Conservation (phyloP, 2,329 filamentous ascomycete species). For the Sporothrix inflata region DNA sequence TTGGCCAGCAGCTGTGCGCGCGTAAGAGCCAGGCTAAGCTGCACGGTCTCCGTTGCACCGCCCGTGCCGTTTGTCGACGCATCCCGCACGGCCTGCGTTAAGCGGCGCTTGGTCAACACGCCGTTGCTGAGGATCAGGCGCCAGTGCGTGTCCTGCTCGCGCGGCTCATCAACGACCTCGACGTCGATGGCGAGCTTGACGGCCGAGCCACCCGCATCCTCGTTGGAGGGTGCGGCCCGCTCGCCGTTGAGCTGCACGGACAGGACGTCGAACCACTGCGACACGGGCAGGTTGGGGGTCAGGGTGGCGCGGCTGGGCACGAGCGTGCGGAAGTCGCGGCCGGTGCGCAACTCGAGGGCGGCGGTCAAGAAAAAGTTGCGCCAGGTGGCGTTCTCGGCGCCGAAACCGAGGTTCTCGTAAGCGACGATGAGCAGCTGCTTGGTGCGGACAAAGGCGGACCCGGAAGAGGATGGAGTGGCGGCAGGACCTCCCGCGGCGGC, state of each 20-base stretch:
- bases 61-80: neutral
- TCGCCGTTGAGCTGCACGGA: slow-evolving; percentile 19
- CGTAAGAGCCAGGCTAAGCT: neutral
- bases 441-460: neutral
- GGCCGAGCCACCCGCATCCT: neutral
- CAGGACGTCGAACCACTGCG: slow-evolving; percentile 21
- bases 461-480: neutral
- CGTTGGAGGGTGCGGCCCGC: neutral
- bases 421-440: slow-evolving; percentile 25
- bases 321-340: slow-evolving; percentile 15
- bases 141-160: slow-evolving; percentile 4
- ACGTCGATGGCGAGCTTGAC: slow-evolving; percentile 9
- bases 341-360: slow-evolving; percentile 25
- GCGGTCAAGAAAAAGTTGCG: slow-evolving; percentile 27
- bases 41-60: neutral
- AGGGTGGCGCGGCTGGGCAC: slow-evolving; percentile 18
- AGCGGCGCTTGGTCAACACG: slow-evolving; percentile 18
- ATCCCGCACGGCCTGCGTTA: neutral
- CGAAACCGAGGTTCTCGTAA: slow-evolving; percentile 26
- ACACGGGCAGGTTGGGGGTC: slow-evolving; percentile 9
- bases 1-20: slow-evolving; percentile 17
- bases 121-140: slow-evolving; percentile 22
- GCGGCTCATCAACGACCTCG: slow-evolving; percentile 2
- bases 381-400: slow-evolving; percentile 25
- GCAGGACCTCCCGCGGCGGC: neutral